Percentiles rank a stretch among this genome's conserved stretches.
Conservation (phyloP, 2,329 filamentous ascomycete species). For the Fusarium mundagurra region DNA sequence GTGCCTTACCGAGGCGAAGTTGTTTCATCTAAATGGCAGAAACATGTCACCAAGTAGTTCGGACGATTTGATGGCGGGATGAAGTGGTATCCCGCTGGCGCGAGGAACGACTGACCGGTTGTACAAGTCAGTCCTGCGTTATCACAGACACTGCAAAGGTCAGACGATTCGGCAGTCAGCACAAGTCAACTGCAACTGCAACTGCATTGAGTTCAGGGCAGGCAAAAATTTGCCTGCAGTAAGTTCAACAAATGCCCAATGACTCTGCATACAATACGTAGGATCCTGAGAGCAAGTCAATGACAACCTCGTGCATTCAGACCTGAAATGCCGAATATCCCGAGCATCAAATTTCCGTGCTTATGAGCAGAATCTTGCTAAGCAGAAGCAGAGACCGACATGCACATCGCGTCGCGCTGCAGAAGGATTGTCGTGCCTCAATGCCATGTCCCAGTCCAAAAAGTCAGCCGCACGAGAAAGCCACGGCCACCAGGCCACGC, state of each 20-base stretch:
- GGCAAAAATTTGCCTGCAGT: neutral
- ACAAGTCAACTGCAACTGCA: constrained; percentile 10
- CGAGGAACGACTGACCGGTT: neutral
- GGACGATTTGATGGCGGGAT: neutral
- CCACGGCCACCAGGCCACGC: neutral
- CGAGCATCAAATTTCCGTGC: neutral
- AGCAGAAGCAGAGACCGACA: constrained; percentile 17
- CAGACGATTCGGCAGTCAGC: neutral
- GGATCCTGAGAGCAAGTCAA: constrained; percentile 12
- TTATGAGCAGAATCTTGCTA: neutral
- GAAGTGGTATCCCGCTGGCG: neutral
- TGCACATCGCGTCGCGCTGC: constrained; percentile 15
- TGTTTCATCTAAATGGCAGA: constrained; percentile 23
- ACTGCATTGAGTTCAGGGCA: constrained; percentile 2
- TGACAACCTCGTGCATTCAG: neutral
- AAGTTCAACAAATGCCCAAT: neutral
- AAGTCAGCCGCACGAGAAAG: constrained; percentile 22
- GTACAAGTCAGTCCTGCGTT: neutral
- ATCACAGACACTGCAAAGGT: neutral
- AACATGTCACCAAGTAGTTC: constrained; percentile 2
- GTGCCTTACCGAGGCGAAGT: constrained; percentile 10
- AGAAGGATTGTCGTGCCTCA: neutral
- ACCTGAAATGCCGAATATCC: constrained; percentile 10
- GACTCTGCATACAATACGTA: neutral
- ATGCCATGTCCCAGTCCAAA: constrained; percentile 7